Percentiles rank a stretch among this genome's conserved stretches.
Evolutionary conservation across 805 yeast species (phyloP).

Genomic region (Kurtzmaniella fragi): DNA sequence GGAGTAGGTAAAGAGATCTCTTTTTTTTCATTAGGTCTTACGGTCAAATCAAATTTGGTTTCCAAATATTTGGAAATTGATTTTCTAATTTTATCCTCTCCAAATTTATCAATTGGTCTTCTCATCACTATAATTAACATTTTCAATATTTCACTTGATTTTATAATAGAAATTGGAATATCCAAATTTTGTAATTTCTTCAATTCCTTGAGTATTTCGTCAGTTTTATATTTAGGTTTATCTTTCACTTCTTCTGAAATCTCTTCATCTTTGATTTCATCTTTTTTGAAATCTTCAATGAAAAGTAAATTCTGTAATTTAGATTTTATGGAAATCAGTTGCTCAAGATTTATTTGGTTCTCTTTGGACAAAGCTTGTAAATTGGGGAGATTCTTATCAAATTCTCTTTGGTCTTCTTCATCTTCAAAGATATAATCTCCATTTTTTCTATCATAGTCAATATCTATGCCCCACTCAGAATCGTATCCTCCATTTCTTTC

Average conservation of each 20-base stretch:
- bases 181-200: conserved; percentile 12
- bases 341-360: neutral
- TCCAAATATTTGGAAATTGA: conserved; percentile 17
- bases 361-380: conserved; percentile 8
- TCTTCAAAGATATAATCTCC: conserved; percentile 35
- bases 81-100: conserved; percentile 11
- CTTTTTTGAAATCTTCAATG: conserved; percentile 8
- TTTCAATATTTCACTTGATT: conserved; percentile 25
- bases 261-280: conserved; percentile 11
- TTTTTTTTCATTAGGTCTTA: conserved; percentile 12
- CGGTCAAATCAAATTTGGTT: conserved; percentile 13
- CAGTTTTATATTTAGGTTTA: no score
- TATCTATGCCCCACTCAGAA: conserved; percentile 42
- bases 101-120: conserved; percentile 18
- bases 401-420: conserved; percentile 22
- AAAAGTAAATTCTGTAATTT: conserved; percentile 4
- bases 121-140: conserved; percentile 27
- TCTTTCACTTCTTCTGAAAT: conserved; percentile 5
- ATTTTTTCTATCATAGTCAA: conserved; percentile 15
- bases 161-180: conserved; percentile 26
- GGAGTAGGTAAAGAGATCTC: conserved; percentile 3
- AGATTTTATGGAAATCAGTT: neutral
- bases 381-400: conserved; percentile 19
- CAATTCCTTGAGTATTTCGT: conserved; percentile 12
- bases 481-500: conserved; percentile 18